Percentiles rank a stretch among this genome's conserved stretches.
phyloP scores from a whole-genome alignment of 768 basidiomycete species.

The Hemileccinum rubropunctum region DNA sequence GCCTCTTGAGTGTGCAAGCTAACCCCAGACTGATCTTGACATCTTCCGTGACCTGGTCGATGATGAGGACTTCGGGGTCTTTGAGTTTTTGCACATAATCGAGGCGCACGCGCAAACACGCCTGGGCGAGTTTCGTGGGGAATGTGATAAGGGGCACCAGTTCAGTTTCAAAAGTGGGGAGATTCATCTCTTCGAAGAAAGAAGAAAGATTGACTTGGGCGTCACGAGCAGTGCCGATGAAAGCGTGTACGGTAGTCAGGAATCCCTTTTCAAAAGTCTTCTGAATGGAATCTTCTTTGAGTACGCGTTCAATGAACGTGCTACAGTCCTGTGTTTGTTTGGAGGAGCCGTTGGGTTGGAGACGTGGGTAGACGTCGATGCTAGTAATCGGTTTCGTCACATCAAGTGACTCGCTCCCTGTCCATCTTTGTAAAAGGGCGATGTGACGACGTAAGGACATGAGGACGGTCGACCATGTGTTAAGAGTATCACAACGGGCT shows the following conservation, averaged over 20 bases:
- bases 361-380: slow-evolving; percentile 44
- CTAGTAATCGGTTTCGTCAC: slow-evolving; percentile 77
- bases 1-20: slow-evolving; percentile 92
- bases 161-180: slow-evolving; percentile 88
- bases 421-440: slow-evolving; percentile 83
- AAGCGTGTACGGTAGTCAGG: slow-evolving; percentile 80
- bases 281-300: slow-evolving; percentile 97
- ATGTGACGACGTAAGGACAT: slow-evolving; percentile 83
- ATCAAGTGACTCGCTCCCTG: slow-evolving; percentile 87
- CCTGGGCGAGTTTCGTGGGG: slow-evolving; percentile 91
- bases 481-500: slow-evolving; percentile 83
- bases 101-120: slow-evolving; percentile 83
- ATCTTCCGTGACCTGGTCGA: slow-evolving; percentile 93
- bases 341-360: slow-evolving; percentile 31
- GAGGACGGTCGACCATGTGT: slow-evolving; percentile 89
- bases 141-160: slow-evolving; percentile 93
- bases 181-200: slow-evolving; percentile 81
- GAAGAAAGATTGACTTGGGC: slow-evolving; percentile 79
- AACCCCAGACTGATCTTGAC: slow-evolving; percentile 87
- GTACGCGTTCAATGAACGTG: slow-evolving; percentile 88
- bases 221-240: slow-evolving; percentile 82
- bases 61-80: slow-evolving; percentile 85
- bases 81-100: slow-evolving; percentile 85
- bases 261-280: slow-evolving; percentile 91
- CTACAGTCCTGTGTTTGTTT: slow-evolving; percentile 61